Evolutionary conservation across 2,329 filamentous ascomycete species (phyloP).

Genomic region (Truncatella angustata): DNA sequence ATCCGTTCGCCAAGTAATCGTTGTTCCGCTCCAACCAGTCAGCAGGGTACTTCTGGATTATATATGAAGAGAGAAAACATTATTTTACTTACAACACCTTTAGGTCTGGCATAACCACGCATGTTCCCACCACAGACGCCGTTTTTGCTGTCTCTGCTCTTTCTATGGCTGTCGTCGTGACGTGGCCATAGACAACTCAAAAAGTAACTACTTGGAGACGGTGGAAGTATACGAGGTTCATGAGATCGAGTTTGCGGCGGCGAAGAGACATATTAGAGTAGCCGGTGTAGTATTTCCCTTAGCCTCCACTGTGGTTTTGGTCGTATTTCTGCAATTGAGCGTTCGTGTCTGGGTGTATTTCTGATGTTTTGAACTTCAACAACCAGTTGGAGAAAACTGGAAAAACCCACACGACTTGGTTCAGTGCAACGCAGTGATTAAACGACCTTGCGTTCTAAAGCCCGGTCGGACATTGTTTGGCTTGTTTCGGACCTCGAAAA

Average conservation of each 20-base stretch:
- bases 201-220: not conserved
- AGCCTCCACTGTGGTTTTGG: slow-evolving; percentile 1
- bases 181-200: not conserved
- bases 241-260: not conserved
- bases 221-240: not conserved
- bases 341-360: not conserved
- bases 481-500: too few relatives aligned
- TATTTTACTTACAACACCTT: slow-evolving; percentile 9
- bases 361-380: not conserved
- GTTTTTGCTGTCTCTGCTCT: not conserved
- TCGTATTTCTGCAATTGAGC: not conserved
- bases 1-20: not conserved
- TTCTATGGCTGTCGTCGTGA: not conserved
- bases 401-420: too few relatives aligned
- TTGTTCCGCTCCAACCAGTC: not conserved
- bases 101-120: slow-evolving; percentile 4
- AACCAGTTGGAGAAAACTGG: too few relatives aligned
- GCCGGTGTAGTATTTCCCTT: slow-evolving; percentile 10
- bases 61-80: not conserved
- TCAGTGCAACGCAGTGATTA: too few relatives aligned
- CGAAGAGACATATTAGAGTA: not conserved
- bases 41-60: not conserved
- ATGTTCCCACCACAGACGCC: not conserved
- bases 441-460: too few relatives aligned
- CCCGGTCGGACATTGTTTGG: too few relatives aligned